A percentile compares a stretch with the other conserved stretches of the same genome.
These are phyloP conservation scores for Purshia tridentata DNA, from an alignment of 306 rosid species.

Conservation along the genomic window DNA sequence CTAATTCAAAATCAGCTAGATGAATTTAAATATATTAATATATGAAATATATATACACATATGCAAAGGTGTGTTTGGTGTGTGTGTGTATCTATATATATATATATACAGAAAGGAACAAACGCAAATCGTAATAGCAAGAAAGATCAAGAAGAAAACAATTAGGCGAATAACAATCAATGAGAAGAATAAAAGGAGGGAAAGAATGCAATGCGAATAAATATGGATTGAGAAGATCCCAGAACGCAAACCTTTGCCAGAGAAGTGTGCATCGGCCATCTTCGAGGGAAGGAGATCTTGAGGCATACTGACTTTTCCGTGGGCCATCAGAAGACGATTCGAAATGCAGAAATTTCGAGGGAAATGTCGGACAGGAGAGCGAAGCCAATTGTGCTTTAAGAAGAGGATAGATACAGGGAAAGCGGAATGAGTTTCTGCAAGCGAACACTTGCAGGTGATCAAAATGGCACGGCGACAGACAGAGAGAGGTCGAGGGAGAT, in stretches of 20 bases:
- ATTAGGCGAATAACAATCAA: constrained; percentile 6
- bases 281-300: constrained; percentile 58
- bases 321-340: constrained; percentile 37
- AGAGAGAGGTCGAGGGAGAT: neutral
- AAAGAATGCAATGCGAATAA: neutral
- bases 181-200: neutral
- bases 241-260: constrained; percentile 40
- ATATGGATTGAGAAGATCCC: constrained; percentile 27
- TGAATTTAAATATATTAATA: neutral
- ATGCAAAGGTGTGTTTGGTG: neutral
- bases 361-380: constrained; percentile 26
- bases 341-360: constrained; percentile 28
- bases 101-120: neutral
- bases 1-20: constrained; percentile 2
- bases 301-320: constrained; percentile 54
- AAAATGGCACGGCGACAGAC: neutral
- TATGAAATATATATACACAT: neutral
- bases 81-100: too few relatives aligned
- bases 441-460: constrained; percentile 1
- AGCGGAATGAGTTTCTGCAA: neutral
- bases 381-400: neutral
- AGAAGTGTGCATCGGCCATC: constrained; percentile 37
- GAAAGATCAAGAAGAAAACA: neutral
- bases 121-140: neutral
- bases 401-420: neutral